Evolutionary conservation across 352 stramenopile genomes (phyloP).

Genomic region (Pythium inflatum): DNA sequence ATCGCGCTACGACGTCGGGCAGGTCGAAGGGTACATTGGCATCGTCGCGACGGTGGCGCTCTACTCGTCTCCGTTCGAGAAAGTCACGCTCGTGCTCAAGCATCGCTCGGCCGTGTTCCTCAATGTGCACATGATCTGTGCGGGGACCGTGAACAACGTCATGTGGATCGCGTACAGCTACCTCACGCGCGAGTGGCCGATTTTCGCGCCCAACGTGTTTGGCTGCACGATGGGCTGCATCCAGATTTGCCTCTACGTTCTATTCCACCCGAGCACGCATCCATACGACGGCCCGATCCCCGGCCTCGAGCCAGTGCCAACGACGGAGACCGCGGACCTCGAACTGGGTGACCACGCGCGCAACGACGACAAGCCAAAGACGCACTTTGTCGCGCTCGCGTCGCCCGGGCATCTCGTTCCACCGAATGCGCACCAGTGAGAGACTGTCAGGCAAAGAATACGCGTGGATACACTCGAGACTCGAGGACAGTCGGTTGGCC

Average conservation of each 20-base stretch:
- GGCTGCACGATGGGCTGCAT: slow-evolving; percentile 40
- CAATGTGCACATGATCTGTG: slow-evolving; percentile 51
- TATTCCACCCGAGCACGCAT: slow-evolving; percentile 44
- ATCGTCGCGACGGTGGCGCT: slow-evolving; percentile 53
- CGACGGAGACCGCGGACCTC: neutral
- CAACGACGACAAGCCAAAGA: neutral
- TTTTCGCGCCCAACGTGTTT: slow-evolving; percentile 54
- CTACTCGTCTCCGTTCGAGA: slow-evolving; percentile 62
- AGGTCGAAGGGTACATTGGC: slow-evolving; percentile 43
- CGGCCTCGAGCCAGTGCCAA: neutral
- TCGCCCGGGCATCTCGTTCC: neutral
- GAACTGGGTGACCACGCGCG: slow-evolving; percentile 3
- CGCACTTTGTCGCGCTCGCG: neutral
- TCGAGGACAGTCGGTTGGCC: too few species aligned
- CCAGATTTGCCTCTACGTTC: slow-evolving; percentile 44
- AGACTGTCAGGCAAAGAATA: too few species aligned
- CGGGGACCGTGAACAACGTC: slow-evolving; percentile 51
- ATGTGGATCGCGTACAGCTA: slow-evolving; percentile 54
- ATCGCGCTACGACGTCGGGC: slow-evolving; percentile 29
- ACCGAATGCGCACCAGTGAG: neutral
- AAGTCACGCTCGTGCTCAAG: slow-evolving; percentile 20
- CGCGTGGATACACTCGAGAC: too few species aligned
- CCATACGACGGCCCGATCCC: slow-evolving; percentile 14
- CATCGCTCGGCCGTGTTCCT: slow-evolving; percentile 36
- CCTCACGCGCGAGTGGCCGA: slow-evolving; percentile 53